Evolutionary conservation across 305 asterid genomes (phyloP).

Genomic region (Fraxinus paxiana): DNA sequence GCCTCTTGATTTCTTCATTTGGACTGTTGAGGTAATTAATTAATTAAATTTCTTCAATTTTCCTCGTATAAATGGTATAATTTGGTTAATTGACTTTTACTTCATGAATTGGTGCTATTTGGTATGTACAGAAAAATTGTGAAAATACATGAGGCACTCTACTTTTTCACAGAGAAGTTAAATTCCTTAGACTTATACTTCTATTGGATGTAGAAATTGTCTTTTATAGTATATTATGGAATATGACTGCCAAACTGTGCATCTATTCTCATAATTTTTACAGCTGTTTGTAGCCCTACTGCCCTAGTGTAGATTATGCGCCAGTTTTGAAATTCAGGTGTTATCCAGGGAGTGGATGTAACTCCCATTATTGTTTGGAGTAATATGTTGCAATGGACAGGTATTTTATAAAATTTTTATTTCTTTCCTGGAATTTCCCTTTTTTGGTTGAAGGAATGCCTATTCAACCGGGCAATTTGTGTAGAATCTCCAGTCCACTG

Average conservation of each 20-base stretch:
- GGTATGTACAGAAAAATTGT: background rate
- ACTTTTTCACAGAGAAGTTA: background rate
- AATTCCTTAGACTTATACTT: conserved; percentile 1
- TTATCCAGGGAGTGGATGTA: background rate
- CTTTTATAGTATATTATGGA: background rate
- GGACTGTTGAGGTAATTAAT: conserved; percentile 79
- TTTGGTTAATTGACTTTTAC: background rate
- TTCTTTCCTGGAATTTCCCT: background rate
- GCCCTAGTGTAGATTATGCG: background rate
- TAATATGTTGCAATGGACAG: background rate
- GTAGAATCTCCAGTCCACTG: background rate
- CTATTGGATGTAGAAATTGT: conserved; percentile 20
- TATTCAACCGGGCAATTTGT: background rate
- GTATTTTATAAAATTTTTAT: no score
- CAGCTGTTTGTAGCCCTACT: background rate
- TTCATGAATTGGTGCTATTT: background rate
- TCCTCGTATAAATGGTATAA: background rate
- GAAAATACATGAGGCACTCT: background rate
- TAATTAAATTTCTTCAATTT: conserved; percentile 27
- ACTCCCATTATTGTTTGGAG: background rate
- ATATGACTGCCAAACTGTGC: background rate
- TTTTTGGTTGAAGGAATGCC: background rate
- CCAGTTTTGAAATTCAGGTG: background rate
- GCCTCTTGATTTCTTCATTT: conserved; percentile 90
- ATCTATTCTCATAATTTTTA: background rate